Conservation (phyloP, 257 asterid species). For the Solanum habrochaites region DNA sequence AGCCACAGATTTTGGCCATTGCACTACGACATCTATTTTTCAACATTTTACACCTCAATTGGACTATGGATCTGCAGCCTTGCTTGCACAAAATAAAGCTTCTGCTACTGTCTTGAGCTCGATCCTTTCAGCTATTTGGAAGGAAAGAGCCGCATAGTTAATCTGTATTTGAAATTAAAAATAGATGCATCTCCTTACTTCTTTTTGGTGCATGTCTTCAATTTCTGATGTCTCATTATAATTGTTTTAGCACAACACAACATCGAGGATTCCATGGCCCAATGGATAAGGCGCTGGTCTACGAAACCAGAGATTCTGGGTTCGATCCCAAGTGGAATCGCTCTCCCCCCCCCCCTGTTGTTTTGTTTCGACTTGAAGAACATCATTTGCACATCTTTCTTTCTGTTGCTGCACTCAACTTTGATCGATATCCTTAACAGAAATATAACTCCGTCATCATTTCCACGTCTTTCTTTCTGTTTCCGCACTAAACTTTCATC, state of each 20-base stretch:
- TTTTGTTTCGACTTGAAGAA: too few relatives aligned
- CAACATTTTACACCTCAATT: not conserved
- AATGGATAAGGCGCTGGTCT: constrained; percentile 99
- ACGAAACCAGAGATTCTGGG: constrained; percentile 97
- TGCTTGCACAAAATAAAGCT: not conserved
- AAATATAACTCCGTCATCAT: too few relatives aligned
- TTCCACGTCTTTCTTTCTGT: too few relatives aligned
- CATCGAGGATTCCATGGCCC: constrained; percentile 26
- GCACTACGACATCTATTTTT: not conserved
- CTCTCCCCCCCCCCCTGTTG: too few relatives aligned
- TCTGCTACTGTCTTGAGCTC: not conserved
- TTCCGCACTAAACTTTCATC: too few relatives aligned
- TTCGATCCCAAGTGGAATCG: constrained; percentile 71
- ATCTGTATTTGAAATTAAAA: not conserved
- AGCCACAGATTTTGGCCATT: constrained; percentile 27
- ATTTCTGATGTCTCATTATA: not conserved
- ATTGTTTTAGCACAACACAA: too few relatives aligned
- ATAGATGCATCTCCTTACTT: not conserved
- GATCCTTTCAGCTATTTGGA: not conserved
- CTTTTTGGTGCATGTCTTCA: not conserved
- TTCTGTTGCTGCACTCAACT: too few relatives aligned
- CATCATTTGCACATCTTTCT: too few relatives aligned
- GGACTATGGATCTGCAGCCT: not conserved
- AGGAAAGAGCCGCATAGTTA: not conserved
- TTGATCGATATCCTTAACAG: too few relatives aligned